A percentile compares a stretch with the other conserved stretches of the same genome.
Evolutionary conservation across 1,139 yeast species (phyloP).

Genomic region (Candida sp.): DNA sequence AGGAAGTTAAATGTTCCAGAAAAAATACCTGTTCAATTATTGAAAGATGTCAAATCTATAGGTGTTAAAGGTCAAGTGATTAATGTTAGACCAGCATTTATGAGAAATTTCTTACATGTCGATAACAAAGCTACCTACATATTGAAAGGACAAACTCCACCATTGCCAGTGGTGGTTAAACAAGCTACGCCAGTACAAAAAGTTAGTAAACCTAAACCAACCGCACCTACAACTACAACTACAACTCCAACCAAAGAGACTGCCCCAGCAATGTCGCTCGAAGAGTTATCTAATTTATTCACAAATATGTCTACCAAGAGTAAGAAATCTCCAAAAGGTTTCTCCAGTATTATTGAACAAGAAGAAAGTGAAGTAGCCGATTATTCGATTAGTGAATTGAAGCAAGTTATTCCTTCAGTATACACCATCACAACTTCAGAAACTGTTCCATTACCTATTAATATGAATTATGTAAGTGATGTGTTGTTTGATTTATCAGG

Average conservation of each 20-base stretch:
- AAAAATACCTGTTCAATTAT: constrained; percentile 66
- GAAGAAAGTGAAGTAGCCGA: constrained; percentile 8
- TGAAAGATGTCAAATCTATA: constrained; percentile 58
- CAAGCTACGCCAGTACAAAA: constrained; percentile 7
- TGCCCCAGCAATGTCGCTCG: constrained; percentile 30
- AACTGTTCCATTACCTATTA: constrained; percentile 21
- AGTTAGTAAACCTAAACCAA: constrained; percentile 6
- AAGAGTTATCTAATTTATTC: constrained; percentile 38
- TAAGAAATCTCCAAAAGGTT: constrained; percentile 4
- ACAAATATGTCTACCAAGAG: constrained; percentile 17
- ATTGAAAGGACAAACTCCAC: constrained; percentile 49
- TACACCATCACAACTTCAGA: constrained; percentile 16
- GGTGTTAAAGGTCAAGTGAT: constrained; percentile 73
- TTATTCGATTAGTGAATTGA: constrained; percentile 29
- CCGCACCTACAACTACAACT: too few species aligned
- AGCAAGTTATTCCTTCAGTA: constrained; percentile 26
- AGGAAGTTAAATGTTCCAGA: constrained; percentile 13
- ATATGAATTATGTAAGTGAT: constrained; percentile 20
- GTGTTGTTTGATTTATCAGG: constrained; percentile 29
- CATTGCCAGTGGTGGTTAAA: constrained; percentile 56
- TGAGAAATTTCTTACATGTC: constrained; percentile 77
- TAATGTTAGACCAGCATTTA: constrained; percentile 73
- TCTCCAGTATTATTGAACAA: constrained; percentile 3
- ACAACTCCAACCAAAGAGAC: constrained; percentile 5
- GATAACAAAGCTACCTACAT: constrained; percentile 72